These are phyloP conservation scores for Kodamaea leandrae DNA, from an alignment of 805 yeast genomes.

Conservation along the genomic window DNA sequence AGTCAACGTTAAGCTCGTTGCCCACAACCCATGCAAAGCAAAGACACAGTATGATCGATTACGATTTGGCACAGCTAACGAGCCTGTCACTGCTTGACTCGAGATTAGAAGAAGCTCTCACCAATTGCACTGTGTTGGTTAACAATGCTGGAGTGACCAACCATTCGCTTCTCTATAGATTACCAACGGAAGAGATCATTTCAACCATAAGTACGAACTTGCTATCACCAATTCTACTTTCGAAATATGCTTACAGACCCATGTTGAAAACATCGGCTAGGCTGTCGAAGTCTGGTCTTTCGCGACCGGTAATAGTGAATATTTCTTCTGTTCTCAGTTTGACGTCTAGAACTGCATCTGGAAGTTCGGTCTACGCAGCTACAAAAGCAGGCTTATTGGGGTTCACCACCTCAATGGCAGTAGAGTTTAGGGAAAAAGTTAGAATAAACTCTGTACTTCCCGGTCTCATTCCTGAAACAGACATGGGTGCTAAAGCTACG, in stretches of 20 bases:
- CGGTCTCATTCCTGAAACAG: slow-evolving; percentile 64
- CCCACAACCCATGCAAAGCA: slow-evolving; percentile 16
- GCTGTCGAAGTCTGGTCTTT: background rate
- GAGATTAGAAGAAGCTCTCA: slow-evolving; percentile 22
- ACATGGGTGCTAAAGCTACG: slow-evolving; percentile 49
- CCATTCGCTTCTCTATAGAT: slow-evolving; percentile 45
- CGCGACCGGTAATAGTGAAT: slow-evolving; percentile 48
- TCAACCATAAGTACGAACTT: slow-evolving; percentile 55
- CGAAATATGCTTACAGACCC: slow-evolving; percentile 49
- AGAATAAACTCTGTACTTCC: slow-evolving; percentile 68
- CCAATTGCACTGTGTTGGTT: slow-evolving; percentile 46
- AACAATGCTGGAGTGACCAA: slow-evolving; percentile 72
- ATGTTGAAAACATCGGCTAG: slow-evolving; percentile 41
- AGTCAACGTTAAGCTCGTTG: slow-evolving; percentile 17
- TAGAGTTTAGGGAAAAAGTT: slow-evolving; percentile 55
- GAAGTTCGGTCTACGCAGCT: slow-evolving; percentile 66
- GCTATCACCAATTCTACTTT: slow-evolving; percentile 56
- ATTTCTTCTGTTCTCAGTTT: slow-evolving; percentile 63
- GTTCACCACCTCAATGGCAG: slow-evolving; percentile 56
- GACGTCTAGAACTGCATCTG: slow-evolving; percentile 38
- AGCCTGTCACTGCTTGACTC: slow-evolving; percentile 3
- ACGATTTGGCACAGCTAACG: slow-evolving; percentile 28
- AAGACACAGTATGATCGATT: slow-evolving; percentile 30
- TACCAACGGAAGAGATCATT: slow-evolving; percentile 41
- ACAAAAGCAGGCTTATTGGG: slow-evolving; percentile 69